phyloP scores from a whole-genome alignment of 257 asterid species.

The Solanum commersonii region DNA sequence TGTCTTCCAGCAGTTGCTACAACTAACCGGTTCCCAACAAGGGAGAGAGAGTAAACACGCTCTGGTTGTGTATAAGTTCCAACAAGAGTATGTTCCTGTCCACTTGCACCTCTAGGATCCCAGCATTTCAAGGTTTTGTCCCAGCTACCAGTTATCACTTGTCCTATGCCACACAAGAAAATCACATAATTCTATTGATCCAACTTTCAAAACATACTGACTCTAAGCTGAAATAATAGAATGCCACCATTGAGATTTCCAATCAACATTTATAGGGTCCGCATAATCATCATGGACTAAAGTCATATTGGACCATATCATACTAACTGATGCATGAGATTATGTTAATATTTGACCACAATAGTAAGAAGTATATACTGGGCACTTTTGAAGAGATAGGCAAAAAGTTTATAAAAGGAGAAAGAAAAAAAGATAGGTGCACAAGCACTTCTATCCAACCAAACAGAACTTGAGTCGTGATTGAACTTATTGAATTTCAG shows the following conservation, averaged over 20 bases:
- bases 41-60: constrained; percentile 86
- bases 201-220: background rate
- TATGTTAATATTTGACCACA: background rate
- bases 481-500: background rate
- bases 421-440: background rate
- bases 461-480: background rate
- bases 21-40: constrained; percentile 79
- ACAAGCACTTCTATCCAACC: background rate
- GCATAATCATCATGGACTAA: background rate
- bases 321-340: background rate
- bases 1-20: constrained; percentile 98
- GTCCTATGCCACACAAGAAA: constrained; percentile 38
- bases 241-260: background rate
- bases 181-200: background rate
- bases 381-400: no score
- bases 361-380: background rate
- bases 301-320: background rate
- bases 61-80: constrained; percentile 93
- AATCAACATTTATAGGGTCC: background rate
- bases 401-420: background rate
- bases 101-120: constrained; percentile 98
- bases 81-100: constrained; percentile 78
- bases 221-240: background rate
- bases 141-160: constrained; percentile 99
- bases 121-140: constrained; percentile 93